A percentile compares a stretch with the other conserved stretches of the same genome.
These are phyloP conservation scores for Calamus simplicifolius DNA, from an alignment of 176 grass and related monocot genomes.

Conservation along the genomic window DNA sequence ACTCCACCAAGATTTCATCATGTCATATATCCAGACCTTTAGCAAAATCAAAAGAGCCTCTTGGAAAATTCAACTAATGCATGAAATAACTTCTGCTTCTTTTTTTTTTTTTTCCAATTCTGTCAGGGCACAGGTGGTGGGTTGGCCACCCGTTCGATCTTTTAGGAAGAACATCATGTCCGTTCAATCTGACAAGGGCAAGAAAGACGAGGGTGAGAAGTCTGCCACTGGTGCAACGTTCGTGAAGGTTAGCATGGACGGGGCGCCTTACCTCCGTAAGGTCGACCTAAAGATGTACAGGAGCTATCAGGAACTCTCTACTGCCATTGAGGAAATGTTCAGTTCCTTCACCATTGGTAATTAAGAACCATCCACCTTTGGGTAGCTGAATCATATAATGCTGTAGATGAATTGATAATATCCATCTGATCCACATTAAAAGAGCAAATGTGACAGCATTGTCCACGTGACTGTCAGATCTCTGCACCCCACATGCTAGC, in stretches of 20 bases:
- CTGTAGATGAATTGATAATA: too few species aligned
- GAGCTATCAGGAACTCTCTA: constrained; percentile 32
- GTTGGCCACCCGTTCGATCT: constrained; percentile 38
- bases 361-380: background rate
- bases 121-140: constrained; percentile 35
- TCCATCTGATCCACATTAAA: too few species aligned
- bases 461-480: too few species aligned
- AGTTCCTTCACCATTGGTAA: constrained; percentile 29
- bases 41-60: too few species aligned
- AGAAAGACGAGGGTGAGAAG: constrained; percentile 24
- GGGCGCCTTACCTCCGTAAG: constrained; percentile 37
- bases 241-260: constrained; percentile 43
- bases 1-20: too few species aligned
- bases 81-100: too few species aligned
- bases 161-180: constrained; percentile 35
- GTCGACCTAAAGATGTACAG: constrained; percentile 34
- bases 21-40: too few species aligned
- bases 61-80: too few species aligned
- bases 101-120: background rate
- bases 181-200: constrained; percentile 29
- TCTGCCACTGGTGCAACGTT: constrained; percentile 11
- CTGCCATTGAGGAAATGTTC: constrained; percentile 31
- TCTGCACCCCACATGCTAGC: too few species aligned
- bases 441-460: too few species aligned
- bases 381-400: too few species aligned